Conservation (phyloP, 2,329 filamentous ascomycete genomes). For the Beauveria scarabaeidicola region DNA sequence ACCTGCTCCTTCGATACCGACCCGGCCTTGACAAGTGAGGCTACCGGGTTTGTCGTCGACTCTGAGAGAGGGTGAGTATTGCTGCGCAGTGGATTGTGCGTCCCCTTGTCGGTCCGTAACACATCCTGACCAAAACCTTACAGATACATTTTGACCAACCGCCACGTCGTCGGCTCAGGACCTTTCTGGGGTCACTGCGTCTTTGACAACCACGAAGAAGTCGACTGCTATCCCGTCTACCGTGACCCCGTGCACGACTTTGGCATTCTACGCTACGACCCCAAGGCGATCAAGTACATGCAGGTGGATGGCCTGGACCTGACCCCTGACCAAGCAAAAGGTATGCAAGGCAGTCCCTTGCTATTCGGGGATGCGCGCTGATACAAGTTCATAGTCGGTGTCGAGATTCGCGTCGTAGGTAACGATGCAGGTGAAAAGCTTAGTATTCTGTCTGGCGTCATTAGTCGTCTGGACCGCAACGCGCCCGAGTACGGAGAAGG, state of each 20-base stretch:
- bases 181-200: slow-evolving; percentile 98
- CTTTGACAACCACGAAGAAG: slow-evolving; percentile 97
- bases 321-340: slow-evolving; percentile 74
- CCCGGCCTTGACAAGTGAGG: slow-evolving; percentile 83
- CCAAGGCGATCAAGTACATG: slow-evolving; percentile 96
- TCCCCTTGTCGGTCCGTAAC: neutral
- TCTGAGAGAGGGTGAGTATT: slow-evolving; percentile 67
- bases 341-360: slow-evolving; percentile 24
- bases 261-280: slow-evolving; percentile 92
- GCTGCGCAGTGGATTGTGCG: neutral
- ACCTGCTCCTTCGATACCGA: slow-evolving; percentile 99
- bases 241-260: slow-evolving; percentile 98
- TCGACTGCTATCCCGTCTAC: slow-evolving; percentile 93
- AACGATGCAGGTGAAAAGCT: slow-evolving; percentile 98
- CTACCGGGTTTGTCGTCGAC: slow-evolving; percentile 96
- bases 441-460: slow-evolving; percentile 94
- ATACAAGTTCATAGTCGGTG: slow-evolving; percentile 52
- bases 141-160: slow-evolving; percentile 74
- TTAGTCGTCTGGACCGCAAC: slow-evolving; percentile 90
- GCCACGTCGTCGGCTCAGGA: slow-evolving; percentile 88
- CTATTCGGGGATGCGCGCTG: neutral
- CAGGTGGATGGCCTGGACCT: slow-evolving; percentile 71
- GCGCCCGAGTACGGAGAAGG: slow-evolving; percentile 96
- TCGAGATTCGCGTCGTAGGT: slow-evolving; percentile 93
- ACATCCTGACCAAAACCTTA: neutral